Evolutionary conservation across 2,329 filamentous ascomycete species (phyloP), one percentile per base, ranked within the genome.

Genomic region (Verticillium dahliae): DNA sequence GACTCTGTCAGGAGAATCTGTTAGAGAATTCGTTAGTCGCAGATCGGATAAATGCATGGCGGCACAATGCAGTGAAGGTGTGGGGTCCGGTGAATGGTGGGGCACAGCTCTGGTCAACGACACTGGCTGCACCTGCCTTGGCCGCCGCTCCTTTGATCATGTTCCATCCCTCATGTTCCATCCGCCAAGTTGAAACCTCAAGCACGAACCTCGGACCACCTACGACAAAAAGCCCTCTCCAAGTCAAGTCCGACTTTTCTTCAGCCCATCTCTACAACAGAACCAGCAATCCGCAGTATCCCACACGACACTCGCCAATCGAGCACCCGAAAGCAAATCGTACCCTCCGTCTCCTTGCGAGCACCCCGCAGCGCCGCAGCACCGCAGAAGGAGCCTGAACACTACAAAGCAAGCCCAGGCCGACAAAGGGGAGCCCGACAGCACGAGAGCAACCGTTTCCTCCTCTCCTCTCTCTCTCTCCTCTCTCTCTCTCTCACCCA

Each of bases 161-260:
- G 45, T 50, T 10, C 15, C 22, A 22, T 9, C 18, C 18, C 18
- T 22, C 18, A 22, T 22, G 18, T 27, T 3, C 27, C 27, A 3
- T 4, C 27, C 27, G 3, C 27, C 27, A 27, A 27, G 27, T 27
- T 50, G 45, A 50, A 50, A 50, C 45, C 45, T 22, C 45, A 50
- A 50, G 45, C 45, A 50, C 45, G 45, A 50, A 50, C 45, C 45
- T 50, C 45, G n/a, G 45, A 50, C 45, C n/a, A 27, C 37, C 22
- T 35, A 60, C 62, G 61, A 63, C 60, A 61, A 41, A 62, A 15
- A 3, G 27, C 27, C 27, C 27, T 38, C 50, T 56, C 34, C 50
- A 50, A 54, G 18, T 34, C 27, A 27, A 27, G 27, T 56, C 52
- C 22, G 55, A 31, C 14, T 57, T 6, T 10, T 27, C 41, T 60